Percentiles rank a stretch among this genome's conserved stretches.
phyloP scores from a whole-genome alignment of 257 asterid genomes.

The Penstemon barbatus region DNA sequence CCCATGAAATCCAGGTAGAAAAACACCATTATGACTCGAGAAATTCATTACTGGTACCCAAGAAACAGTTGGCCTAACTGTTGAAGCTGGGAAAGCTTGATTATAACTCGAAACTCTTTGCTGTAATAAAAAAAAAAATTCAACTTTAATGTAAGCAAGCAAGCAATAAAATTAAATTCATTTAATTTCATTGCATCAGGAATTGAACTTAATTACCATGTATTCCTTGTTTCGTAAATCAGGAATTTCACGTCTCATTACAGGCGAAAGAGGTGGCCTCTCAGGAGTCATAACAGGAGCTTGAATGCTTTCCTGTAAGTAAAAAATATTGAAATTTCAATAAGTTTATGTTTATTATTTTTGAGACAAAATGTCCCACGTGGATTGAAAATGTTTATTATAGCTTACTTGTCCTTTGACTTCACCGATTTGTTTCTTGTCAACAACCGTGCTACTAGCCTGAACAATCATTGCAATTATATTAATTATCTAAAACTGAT shows the following conservation, averaged over 20 bases:
- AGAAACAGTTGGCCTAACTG: conserved; percentile 13
- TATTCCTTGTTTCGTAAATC: neutral
- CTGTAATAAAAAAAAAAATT: conserved; percentile 9
- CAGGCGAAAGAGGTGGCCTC: conserved; percentile 35
- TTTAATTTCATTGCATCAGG: neutral
- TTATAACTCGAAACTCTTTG: conserved; percentile 10
- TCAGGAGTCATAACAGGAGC: conserved; percentile 14
- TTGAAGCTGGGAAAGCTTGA: conserved; percentile 15
- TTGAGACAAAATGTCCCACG: too few species aligned
- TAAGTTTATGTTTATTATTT: too few species aligned
- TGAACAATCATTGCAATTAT: neutral
- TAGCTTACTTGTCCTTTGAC: conserved; percentile 25
- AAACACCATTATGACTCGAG: neutral
- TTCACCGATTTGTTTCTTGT: conserved; percentile 21
- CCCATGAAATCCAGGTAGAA: conserved; percentile 4
- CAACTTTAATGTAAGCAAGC: neutral
- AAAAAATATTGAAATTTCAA: neutral
- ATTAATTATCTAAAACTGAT: too few species aligned
- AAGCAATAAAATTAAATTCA: too few species aligned
- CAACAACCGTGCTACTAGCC: conserved; percentile 22
- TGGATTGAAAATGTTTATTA: too few species aligned
- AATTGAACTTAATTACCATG: conserved; percentile 1
- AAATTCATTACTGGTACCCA: conserved; percentile 26
- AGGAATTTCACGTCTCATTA: conserved; percentile 11
- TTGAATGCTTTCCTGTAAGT: conserved; percentile 15